Conservation (phyloP, 2,329 filamentous ascomycete genomes). For the Westerdykella sp. region DNA sequence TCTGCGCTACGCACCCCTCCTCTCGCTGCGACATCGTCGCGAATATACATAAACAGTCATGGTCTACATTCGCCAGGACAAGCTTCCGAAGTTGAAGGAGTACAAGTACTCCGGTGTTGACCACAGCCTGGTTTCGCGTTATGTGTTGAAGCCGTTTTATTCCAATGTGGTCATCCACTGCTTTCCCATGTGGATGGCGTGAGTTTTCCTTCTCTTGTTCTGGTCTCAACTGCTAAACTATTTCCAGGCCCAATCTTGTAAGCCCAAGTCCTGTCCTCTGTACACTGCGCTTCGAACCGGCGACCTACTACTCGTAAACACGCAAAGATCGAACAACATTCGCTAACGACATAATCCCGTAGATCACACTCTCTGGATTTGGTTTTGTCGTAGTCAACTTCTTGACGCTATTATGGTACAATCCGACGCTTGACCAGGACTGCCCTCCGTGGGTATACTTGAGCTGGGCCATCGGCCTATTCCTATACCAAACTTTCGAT, state of each 20-base stretch:
- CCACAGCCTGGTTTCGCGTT: slow-evolving; percentile 81
- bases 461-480: slow-evolving; percentile 81
- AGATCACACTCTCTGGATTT: slow-evolving; percentile 88
- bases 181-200: slow-evolving; percentile 94
- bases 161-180: slow-evolving; percentile 87
- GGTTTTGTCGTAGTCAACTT: slow-evolving; percentile 84
- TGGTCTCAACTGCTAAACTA: slow-evolving; percentile 15
- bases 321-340: neutral
- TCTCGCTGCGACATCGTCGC: neutral
- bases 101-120: slow-evolving; percentile 96
- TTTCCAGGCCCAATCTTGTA: slow-evolving; percentile 33
- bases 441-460: slow-evolving; percentile 95
- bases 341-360: slow-evolving; percentile 2
- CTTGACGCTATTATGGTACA: slow-evolving; percentile 90
- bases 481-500: slow-evolving; percentile 97
- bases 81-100: slow-evolving; percentile 78
- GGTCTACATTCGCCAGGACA: slow-evolving; percentile 92
- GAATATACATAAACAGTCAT: slow-evolving; percentile 46
- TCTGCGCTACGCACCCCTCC: neutral
- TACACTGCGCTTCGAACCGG: slow-evolving; percentile 4
- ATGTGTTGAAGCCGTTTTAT: slow-evolving; percentile 97
- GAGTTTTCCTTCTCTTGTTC: slow-evolving; percentile 32
- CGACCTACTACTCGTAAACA: neutral
- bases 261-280: slow-evolving; percentile 3
- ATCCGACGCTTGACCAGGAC: slow-evolving; percentile 85